Base-by-base conservation (phyloP, 495 filamentous ascomycete genomes). In the Trichoderma orchidacearum region DNA sequence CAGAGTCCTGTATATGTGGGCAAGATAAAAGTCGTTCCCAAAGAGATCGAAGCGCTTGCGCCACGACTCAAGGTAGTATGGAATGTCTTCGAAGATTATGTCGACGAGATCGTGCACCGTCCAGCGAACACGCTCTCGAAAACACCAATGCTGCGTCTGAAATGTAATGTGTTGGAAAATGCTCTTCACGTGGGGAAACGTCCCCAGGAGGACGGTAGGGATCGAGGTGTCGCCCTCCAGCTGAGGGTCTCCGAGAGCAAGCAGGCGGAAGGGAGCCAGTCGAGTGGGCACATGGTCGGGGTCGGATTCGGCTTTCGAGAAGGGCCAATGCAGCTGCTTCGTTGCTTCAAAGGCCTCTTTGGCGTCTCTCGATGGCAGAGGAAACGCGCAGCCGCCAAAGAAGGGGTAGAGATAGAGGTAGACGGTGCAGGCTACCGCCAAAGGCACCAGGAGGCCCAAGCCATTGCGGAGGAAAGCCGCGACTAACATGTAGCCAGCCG, bases 21-120 rank as follows among this genome's bases (percentile, higher is more conserved):
- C 86, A 7, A 98, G 81, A 69, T 96, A 98, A 60, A 82, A 90
- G 68, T 98, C 93, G 69, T 98, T 98, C 1, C 94, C 93, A 58
- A 87, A 76, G 3, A 95, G 78, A 65, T 98, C 93, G 59, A 98
- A 66, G 15, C 80, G 78, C 72, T 98, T 98, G 60, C 85, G 80
- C 28, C 71, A 73, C 13, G 78, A 80, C 51, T 83, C 72, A 31
- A 87, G 60, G 1, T 77, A 67, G 60, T 80, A 73, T 27, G 81
- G 85, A 32, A 89, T 70, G 65, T 95, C 89, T 51, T 83, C 72
- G 50, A 71, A 68, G 57, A 70, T 66, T 60, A 81, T 68, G 59
- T 80, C 72, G 41, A 82, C 64, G 8, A 86, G 58, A 55, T 78
- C 72, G 58, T 75, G 73, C 13, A 80, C 57, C 27, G 74, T 68